Evolutionary conservation across 176 grass and related monocot species (phyloP), one percentile per base, ranked within the genome.

Genomic region (Aegilops speltoides): DNA sequence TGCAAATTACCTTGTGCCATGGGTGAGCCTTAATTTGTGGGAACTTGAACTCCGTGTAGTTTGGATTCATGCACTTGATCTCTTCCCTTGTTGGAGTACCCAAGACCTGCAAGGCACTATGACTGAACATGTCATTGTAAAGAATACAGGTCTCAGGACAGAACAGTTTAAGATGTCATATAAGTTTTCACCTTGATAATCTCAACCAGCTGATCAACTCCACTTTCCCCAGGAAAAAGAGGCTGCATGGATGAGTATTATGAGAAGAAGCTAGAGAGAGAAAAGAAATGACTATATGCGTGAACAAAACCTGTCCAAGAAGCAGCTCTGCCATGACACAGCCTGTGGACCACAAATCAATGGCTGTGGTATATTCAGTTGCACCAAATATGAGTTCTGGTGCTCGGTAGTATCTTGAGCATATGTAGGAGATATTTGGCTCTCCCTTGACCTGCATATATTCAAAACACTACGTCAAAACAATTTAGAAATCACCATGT

Each of bases 41-140:
- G 76, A 98, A 98, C 84, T 98, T 98, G 90, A 96, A 98, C 76
- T 98, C 93, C 0, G 86, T 98, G 84, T 98, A 98, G 61, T 96
- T 95, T 89, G 96, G 96, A 86, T 98, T 98, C 96, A 98, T 96
- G 88, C 96, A 96, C 80, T 98, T 98, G 88, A 98, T 98, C 89
- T 98, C 96, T 92, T 98, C 96, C 75, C 96, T 98, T 86, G 93
- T 95, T 79, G 96, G 96, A 88, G 96, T 98, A 83, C 96, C 96
- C 83, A 98, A 91, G 86, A 98, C 96, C 93, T 98, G 82, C 79
- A 92, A 38, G 37, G 68, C 26, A 68, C 38, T 56, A 85, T 61
- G 85, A 60, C 16, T 64, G 78, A 89, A 92, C 81, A 78, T 84
- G 76, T 62, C 84, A 81, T 69, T 28, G 68, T 37, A 38, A 28